These are phyloP conservation scores for Sclerotiophoma versabilis DNA, from an alignment of 2,329 filamentous ascomycete genomes.

Conservation along the genomic window DNA sequence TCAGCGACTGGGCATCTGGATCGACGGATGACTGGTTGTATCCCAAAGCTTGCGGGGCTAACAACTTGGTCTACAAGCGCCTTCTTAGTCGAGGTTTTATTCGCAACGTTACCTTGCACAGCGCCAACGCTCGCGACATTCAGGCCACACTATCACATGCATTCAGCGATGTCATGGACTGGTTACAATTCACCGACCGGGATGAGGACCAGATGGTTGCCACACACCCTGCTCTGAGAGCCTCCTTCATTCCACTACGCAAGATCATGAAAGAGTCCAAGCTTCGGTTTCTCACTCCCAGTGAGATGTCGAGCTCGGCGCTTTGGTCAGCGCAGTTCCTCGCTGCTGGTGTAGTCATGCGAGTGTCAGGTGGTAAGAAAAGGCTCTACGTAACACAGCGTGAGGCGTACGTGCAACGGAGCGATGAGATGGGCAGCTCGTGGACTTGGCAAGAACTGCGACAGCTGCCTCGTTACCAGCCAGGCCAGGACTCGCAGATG, in stretches of 20 bases:
- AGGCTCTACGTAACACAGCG: constrained; percentile 79
- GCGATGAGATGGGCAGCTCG: constrained; percentile 54
- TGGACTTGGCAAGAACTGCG: constrained; percentile 78
- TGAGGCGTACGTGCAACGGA: constrained; percentile 75
- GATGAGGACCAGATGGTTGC: constrained; percentile 37
- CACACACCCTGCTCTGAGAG: constrained; percentile 64
- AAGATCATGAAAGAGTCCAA: constrained; percentile 78
- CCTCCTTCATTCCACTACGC: constrained; percentile 76
- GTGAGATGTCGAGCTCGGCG: constrained; percentile 76
- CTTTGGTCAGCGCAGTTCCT: constrained; percentile 77
- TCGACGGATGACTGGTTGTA: constrained; percentile 66
- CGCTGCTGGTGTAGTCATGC: constrained; percentile 75
- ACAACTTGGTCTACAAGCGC: constrained; percentile 70
- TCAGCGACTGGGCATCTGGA: constrained; percentile 57
- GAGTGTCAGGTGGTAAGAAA: constrained; percentile 64
- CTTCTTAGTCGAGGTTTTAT: constrained; percentile 78
- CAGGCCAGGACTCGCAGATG: constrained; percentile 49
- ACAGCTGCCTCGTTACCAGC: constrained; percentile 65
- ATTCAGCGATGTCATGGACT: constrained; percentile 63
- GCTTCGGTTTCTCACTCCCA: constrained; percentile 72
- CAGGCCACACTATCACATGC: constrained; percentile 67
- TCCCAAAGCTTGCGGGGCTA: constrained; percentile 71
- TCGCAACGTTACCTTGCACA: constrained; percentile 66
- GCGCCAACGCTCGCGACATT: constrained; percentile 72
- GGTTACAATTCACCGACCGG: constrained; percentile 37